These are phyloP conservation scores for Globisporangium canariense DNA, from an alignment of 352 stramenopile genomes.

Conservation along the genomic window DNA sequence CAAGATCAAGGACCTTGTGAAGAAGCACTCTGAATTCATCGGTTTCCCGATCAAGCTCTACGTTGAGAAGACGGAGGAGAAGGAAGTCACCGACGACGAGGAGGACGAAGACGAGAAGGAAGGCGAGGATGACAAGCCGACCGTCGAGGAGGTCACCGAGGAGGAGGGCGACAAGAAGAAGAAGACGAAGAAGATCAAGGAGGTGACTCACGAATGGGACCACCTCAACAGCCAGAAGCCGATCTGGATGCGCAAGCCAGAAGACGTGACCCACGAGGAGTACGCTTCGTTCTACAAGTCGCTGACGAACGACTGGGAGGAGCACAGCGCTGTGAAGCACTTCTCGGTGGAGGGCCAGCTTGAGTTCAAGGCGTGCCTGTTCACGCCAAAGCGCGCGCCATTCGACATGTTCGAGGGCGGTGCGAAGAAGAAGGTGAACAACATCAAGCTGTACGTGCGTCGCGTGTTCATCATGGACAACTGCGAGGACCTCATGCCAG, in stretches of 20 bases:
- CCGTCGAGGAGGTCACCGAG: conserved; percentile 96
- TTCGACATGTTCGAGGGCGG: conserved; percentile 99
- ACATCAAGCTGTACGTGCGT: conserved; percentile 99
- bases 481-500: conserved; percentile 99
- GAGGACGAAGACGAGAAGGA: conserved; percentile 96
- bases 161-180: conserved; percentile 98
- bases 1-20: conserved; percentile 98
- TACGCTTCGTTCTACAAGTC: conserved; percentile 99
- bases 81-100: conserved; percentile 99
- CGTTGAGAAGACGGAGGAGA: conserved; percentile 99
- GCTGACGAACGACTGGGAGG: conserved; percentile 99
- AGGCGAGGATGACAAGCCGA: conserved; percentile 95
- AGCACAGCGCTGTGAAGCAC: conserved; percentile 97
- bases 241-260: conserved; percentile 99
- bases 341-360: conserved; percentile 99
- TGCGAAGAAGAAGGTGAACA: conserved; percentile 99
- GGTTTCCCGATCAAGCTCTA: conserved; percentile 99
- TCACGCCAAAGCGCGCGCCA: conserved; percentile 97
- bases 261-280: conserved; percentile 99
- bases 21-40: conserved; percentile 99
- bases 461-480: conserved; percentile 99
- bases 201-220: conserved; percentile 99
- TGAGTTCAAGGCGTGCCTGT: conserved; percentile 99
- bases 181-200: conserved; percentile 97
- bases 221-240: conserved; percentile 99